Evolutionary conservation across 148 eudicot genomes (phyloP).

Genomic region (Camellia lanceoleosa): DNA sequence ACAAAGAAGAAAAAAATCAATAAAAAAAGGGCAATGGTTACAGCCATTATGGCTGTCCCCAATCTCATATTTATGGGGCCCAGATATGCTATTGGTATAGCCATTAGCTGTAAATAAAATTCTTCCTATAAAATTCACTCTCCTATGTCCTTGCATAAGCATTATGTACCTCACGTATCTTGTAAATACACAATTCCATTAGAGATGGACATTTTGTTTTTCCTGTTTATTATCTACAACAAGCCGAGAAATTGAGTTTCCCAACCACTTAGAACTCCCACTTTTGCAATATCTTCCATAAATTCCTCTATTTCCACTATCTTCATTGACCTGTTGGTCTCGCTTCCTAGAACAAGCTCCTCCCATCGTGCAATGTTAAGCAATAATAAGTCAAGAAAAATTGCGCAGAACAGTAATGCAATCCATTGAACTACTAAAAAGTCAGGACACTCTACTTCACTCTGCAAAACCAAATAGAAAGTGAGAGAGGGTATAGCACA

Average conservation of each 20-base stretch:
- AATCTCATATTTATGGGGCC: neutral
- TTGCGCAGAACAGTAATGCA: neutral
- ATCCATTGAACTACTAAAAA: neutral
- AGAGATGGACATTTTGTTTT: conserved; percentile 46
- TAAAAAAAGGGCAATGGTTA: neutral
- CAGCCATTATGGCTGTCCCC: neutral
- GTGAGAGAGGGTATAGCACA: neutral
- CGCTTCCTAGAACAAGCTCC: conserved; percentile 80
- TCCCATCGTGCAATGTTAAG: conserved; percentile 39
- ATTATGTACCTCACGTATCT: conserved; percentile 42
- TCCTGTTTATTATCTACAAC: conserved; percentile 30
- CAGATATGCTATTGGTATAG: neutral
- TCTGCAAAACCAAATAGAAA: conserved; percentile 2
- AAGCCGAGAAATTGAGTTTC: conserved; percentile 45
- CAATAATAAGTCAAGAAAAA: neutral
- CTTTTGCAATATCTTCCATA: conserved; percentile 63
- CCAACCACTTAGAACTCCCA: conserved; percentile 78
- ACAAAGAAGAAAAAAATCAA: conserved; percentile 4
- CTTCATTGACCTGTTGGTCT: conserved; percentile 51
- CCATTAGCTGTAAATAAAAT: neutral
- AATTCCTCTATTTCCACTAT: conserved; percentile 34
- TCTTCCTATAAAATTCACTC: neutral
- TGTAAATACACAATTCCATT: conserved; percentile 60
- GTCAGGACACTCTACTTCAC: conserved; percentile 1
- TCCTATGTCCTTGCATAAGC: neutral